Evolutionary conservation across 75 land plant species (phyloP), one percentile per base, ranked within the genome.

Genomic region (Cupressus sempervirens): DNA sequence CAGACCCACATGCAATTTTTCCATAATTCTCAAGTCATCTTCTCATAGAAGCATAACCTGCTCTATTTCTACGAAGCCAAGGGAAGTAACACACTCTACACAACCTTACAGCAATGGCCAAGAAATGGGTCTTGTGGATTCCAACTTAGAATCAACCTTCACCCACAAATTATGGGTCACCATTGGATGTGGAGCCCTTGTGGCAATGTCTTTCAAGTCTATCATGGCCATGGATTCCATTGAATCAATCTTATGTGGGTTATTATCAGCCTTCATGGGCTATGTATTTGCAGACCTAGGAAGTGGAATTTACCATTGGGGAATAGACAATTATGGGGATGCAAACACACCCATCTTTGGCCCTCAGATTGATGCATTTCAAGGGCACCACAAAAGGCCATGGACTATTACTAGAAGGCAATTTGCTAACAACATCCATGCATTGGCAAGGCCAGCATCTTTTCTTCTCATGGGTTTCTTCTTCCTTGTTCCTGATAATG

Each of bases 231-330:
- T 92, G 15, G 79, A 30, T 7, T 84, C 89, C 6, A 58, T 88
- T 0, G 92, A 90, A 67, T 87, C 92, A n/a, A 9, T 86, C 34
- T 56, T 89, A 50, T 91, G 93, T 13, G 88, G 87, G 14, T 20
- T 88, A 0, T 76, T 84, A 34, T 79, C 81, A 43, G 52, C 81
- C 20, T 79, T n/a, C 3, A 43, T 45, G 29, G 98, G 94, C 18
- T 97, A 96, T 89, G 70, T 95, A 20, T 82, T 93, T 16, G 93
- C 99, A 26, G 99, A 97, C 83, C 91, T 96, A 53, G 96, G 88
- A n/a, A 90, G 93, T 7, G 99, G 98, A 3, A 83, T 96, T 20
- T 97, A 96, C 80, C 98, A 97, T 76, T 97, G 99, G 99, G 99
- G 91, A 18, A 88, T 97, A 34, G 99, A 96, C 85, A 97, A 97